These are phyloP conservation scores for Pestalotiopsis sp. DNA, from an alignment of 2,329 filamentous ascomycete genomes.

Conservation along the genomic window DNA sequence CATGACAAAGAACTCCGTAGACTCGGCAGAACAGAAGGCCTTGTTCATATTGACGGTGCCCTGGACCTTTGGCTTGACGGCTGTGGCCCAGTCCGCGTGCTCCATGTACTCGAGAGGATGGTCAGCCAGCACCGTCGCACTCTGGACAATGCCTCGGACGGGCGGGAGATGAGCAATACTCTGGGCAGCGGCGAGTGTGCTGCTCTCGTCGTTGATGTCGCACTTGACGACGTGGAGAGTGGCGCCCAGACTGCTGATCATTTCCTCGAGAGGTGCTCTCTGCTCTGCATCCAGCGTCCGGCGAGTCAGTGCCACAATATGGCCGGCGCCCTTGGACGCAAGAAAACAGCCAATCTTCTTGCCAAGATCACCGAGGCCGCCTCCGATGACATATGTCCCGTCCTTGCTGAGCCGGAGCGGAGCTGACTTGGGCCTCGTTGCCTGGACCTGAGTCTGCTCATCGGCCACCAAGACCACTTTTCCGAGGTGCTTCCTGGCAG, in stretches of 20 bases:
- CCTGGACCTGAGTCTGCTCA: conserved; percentile 20
- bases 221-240: conserved; percentile 18
- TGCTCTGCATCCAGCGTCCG: conserved; percentile 21
- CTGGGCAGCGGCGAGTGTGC: conserved; percentile 12
- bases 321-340: conserved; percentile 30
- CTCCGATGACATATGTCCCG: conserved; percentile 34
- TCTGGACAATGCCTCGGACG: conserved; percentile 39
- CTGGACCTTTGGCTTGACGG: conserved; percentile 30
- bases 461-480: conserved; percentile 33
- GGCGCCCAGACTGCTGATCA: conserved; percentile 17
- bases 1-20: conserved; percentile 25
- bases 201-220: conserved; percentile 15
- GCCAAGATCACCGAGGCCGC: conserved; percentile 37
- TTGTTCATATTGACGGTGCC: conserved; percentile 33
- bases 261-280: conserved; percentile 19
- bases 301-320: conserved; percentile 33
- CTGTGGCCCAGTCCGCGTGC: conserved; percentile 23
- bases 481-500: conserved; percentile 37
- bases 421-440: conserved; percentile 16
- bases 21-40: conserved; percentile 15
- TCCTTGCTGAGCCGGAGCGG: conserved; percentile 11
- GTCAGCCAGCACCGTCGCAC: conserved; percentile 30
- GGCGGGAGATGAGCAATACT: conserved; percentile 22
- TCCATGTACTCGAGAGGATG: conserved; percentile 23
- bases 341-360: conserved; percentile 28